Base-by-base conservation (phyloP, 768 basidiomycete species). In the Phlegmacium glaucopus region DNA sequence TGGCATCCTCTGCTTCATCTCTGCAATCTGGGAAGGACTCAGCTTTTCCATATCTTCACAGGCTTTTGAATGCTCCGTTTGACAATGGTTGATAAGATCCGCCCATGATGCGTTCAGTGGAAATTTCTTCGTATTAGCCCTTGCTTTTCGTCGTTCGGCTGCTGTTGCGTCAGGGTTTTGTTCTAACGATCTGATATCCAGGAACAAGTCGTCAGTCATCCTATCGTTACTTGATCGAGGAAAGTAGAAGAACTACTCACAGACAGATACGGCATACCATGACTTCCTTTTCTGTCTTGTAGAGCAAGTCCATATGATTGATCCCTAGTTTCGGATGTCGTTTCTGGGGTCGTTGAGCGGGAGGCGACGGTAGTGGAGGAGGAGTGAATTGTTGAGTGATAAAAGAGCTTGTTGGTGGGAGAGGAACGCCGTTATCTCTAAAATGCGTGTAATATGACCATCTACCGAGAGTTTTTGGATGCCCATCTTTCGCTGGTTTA, bases 21-120 rank as follows among this genome's bases (percentile, higher is more conserved):
- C 70, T 13, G 63, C 61, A 12, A 72, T 57, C 56, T 69, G 67
- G 32, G 54, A 56, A 1, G 64, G 59, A 9, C 55, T 57, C 41
- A 69, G 48, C 50, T 51, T 59, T 39, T 65, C 65, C 16, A 72
- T 47, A 37, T 64, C 67, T 26, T 56, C 55, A 35, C 66, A 69
- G 6, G 52, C 56, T 15, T 63, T 60, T 6, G 64, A 55, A 42
- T 72, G 70, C 15, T 56, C 59, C 1, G 32, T 38, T 54, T 61
- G 56, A 47, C 60, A 63, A 47, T 72, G 70, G 4, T 61, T 59
- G 9, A 65, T 52, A 10, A 72, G 61, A 15, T 63, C 66, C 8
- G 45, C 44, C 67, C 67, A 68, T 8, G 50, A 55, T 8, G 67
- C 62, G 13, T 48, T 54, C 2, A 16, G 44, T 0, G 63, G 52